These are phyloP conservation scores for Cladosporium colombiae DNA, from an alignment of 2,329 filamentous ascomycete species.

Conservation along the genomic window DNA sequence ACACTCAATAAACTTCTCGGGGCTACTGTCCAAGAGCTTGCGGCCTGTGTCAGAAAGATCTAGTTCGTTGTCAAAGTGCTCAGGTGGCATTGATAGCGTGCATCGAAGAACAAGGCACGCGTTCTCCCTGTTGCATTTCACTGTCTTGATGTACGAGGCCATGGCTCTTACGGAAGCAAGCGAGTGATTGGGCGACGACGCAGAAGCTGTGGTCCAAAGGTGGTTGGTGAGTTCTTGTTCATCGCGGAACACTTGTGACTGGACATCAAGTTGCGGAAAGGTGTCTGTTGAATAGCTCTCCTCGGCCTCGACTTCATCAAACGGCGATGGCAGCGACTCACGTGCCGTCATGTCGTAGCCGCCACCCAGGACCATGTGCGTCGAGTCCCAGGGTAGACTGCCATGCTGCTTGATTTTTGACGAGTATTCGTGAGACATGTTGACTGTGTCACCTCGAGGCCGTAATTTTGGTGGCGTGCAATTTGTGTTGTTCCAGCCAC, in stretches of 20 bases:
- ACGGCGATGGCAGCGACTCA: conserved; percentile 10
- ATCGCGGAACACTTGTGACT: conserved; percentile 7
- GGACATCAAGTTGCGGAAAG: conserved; percentile 9
- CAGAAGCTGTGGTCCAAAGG: conserved; percentile 2
- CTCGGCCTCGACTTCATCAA: conserved; percentile 12
- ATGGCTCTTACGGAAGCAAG: neutral
- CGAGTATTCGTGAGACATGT: conserved; percentile 1
- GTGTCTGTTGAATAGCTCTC: conserved; percentile 10
- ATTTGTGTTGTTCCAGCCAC: neutral
- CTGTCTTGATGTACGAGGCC: neutral
- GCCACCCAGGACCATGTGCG: conserved; percentile 8
- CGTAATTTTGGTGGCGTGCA: neutral
- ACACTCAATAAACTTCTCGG: conserved; percentile 2
- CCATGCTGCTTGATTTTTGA: conserved; percentile 12
- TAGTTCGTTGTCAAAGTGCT: conserved; percentile 8
- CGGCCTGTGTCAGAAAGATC: conserved; percentile 5
- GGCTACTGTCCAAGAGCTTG: neutral
- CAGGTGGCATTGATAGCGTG: conserved; percentile 6
- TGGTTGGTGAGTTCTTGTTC: neutral
- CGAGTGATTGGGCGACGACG: neutral
- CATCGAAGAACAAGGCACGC: conserved; percentile 7
- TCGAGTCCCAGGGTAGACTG: conserved; percentile 7
- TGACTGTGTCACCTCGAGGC: neutral
- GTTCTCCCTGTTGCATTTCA: neutral
- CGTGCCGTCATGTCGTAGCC: conserved; percentile 7